Conservation (phyloP, 2,329 filamentous ascomycete species). For the Aureobasidium sp. region DNA sequence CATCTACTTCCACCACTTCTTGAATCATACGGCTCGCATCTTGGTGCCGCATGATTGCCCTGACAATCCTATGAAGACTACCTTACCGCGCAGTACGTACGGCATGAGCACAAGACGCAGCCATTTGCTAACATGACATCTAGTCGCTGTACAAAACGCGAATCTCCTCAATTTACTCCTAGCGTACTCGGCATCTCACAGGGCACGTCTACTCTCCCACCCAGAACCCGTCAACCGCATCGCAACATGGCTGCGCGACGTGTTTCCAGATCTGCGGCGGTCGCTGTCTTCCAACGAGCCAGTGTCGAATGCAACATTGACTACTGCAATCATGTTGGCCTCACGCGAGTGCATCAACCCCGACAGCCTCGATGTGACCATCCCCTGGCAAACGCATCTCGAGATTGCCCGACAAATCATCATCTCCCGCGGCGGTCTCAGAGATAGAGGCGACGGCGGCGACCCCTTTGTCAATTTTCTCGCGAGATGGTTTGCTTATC, state of each 20-base stretch:
- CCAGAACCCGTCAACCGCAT: slow-evolving; percentile 71
- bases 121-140: slow-evolving; percentile 32
- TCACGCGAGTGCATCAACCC: slow-evolving; percentile 80
- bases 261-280: slow-evolving; percentile 64
- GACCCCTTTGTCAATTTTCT: slow-evolving; percentile 62
- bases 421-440: slow-evolving; percentile 50
- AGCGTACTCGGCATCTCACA: slow-evolving; percentile 78
- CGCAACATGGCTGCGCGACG: slow-evolving; percentile 70
- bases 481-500: slow-evolving; percentile 75
- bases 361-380: slow-evolving; percentile 70
- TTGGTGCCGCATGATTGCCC: slow-evolving; percentile 56
- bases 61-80: slow-evolving; percentile 53
- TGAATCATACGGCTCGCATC: slow-evolving; percentile 72
- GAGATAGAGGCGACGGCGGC: slow-evolving; percentile 37
- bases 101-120: background rate
- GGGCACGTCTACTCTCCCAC: slow-evolving; percentile 66
- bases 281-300: slow-evolving; percentile 46
- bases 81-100: slow-evolving; percentile 54
- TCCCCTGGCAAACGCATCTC: slow-evolving; percentile 75
- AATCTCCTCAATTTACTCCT: slow-evolving; percentile 71
- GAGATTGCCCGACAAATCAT: slow-evolving; percentile 71
- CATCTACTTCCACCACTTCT: slow-evolving; percentile 65
- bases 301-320: slow-evolving; percentile 66
- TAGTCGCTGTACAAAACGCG: slow-evolving; percentile 60
- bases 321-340: slow-evolving; percentile 77